Percentiles rank a stretch among this genome's conserved stretches.
phyloP scores from a whole-genome alignment of 768 basidiomycete genomes.

The Russula sp. region DNA sequence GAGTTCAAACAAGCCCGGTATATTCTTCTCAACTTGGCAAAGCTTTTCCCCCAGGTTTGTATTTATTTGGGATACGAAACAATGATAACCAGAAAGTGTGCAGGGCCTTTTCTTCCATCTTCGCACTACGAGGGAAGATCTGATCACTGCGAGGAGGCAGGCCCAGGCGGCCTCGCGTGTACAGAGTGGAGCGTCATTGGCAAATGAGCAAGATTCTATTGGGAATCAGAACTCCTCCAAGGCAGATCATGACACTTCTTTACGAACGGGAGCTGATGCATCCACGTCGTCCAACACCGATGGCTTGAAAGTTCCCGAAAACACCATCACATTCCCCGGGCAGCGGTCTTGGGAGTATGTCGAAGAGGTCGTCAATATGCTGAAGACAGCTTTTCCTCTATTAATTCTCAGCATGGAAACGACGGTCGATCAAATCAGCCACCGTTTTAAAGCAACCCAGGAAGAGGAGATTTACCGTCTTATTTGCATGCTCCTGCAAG shows the following conservation, averaged over 20 bases:
- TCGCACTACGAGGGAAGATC: slow-evolving; percentile 76
- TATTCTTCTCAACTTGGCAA: slow-evolving; percentile 83
- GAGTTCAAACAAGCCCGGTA: slow-evolving; percentile 91
- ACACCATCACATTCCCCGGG: slow-evolving; percentile 29
- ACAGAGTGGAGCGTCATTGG: slow-evolving; percentile 12
- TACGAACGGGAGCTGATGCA: slow-evolving; percentile 8
- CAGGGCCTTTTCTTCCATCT: slow-evolving; percentile 95
- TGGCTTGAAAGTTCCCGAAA: slow-evolving; percentile 23
- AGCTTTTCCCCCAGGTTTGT: slow-evolving; percentile 80
- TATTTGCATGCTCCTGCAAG: slow-evolving; percentile 78
- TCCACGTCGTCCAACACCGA: slow-evolving; percentile 10
- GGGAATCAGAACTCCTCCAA: slow-evolving; percentile 7
- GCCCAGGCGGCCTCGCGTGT: slow-evolving; percentile 31
- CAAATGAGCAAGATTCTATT: slow-evolving; percentile 11
- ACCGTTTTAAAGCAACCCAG: slow-evolving; percentile 77
- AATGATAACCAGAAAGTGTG: background rate
- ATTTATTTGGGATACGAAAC: background rate
- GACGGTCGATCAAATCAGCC: slow-evolving; percentile 89
- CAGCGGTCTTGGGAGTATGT: slow-evolving; percentile 84
- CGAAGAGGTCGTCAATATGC: slow-evolving; percentile 86
- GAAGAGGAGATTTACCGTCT: slow-evolving; percentile 96
- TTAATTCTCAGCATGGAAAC: slow-evolving; percentile 94
- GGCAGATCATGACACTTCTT: slow-evolving; percentile 6
- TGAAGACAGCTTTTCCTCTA: slow-evolving; percentile 95
- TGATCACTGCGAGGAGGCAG: slow-evolving; percentile 41